Base-by-base conservation (phyloP, 1,139 yeast genomes). In the Chernovozyma aurita region DNA sequence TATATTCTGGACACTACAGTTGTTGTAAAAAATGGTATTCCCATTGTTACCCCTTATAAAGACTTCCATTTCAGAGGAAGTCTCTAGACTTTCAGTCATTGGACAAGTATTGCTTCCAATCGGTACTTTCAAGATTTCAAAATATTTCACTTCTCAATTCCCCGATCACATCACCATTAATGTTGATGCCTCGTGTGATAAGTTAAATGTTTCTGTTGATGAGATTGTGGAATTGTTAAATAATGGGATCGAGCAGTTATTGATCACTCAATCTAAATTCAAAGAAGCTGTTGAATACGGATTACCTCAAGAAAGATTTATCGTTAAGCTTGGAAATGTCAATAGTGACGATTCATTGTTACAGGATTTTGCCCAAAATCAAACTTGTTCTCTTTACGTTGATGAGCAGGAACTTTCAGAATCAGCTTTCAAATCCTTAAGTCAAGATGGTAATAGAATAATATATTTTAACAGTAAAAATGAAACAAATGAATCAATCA, bases 291-390 rank as follows among this genome's bases (percentile, higher is more conserved):
- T 74, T 15, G 67, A 58, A 3, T 60, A 73, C 7, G 85, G 84
- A 7, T 75, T 86, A 39, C 90, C 95, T 34, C 60, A 70, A 21
- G 65, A 71, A 25, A 66, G 88, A 45, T 64, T 83, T 40, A 72
- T 71, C n/a, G 63, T 76, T 32, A 58, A 63, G 35, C 50, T 61
- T 22, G 37, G 36, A 12, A 40, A 38, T 8, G 33, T 39, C 18
- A 53, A 45, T 6, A 9, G 22, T 7, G 9, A 7, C 22, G 8
- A 7, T 6, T 7, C 6, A 24, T 18, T 18, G 42, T n/a, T n/a
- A n/a, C n/a, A n/a, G n/a, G n/a, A n/a, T n/a, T 6, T 7, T 16
- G 7, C 29, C 29, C 7, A 26, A 16, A 8, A 46, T 13, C 43
- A 52, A 11, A 52, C 48, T 30, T 55, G 58, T 28, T 44, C 60